Conservation (phyloP, 495 filamentous ascomycete genomes). For the Xeromyces bisporus region DNA sequence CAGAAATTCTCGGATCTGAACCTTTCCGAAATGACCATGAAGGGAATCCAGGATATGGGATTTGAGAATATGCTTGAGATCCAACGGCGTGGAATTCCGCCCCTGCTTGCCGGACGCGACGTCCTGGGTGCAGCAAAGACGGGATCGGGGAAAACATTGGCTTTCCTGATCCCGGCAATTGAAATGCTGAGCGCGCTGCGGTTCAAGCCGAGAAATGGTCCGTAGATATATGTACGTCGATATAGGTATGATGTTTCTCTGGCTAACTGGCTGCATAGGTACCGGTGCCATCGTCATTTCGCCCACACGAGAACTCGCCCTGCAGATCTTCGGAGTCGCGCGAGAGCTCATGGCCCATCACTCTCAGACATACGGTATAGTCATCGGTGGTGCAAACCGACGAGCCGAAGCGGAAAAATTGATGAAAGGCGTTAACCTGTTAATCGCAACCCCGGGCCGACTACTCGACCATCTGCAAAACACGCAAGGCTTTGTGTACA, state of each 20-base stretch:
- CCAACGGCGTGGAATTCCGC: constrained; percentile 74
- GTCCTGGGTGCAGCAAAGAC: constrained; percentile 95
- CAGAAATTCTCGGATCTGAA: constrained; percentile 64
- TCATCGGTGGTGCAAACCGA: constrained; percentile 89
- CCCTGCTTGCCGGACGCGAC: constrained; percentile 75
- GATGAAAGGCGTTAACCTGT: constrained; percentile 78
- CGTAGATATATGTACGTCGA: constrained; percentile 2
- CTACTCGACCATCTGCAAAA: constrained; percentile 91
- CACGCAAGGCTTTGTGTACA: constrained; percentile 80
- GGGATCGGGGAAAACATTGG: constrained; percentile 25
- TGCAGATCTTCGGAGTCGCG: constrained; percentile 93
- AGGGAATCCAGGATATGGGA: constrained; percentile 78
- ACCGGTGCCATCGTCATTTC: constrained; percentile 72
- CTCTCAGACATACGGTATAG: constrained; percentile 87
- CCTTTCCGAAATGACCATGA: constrained; percentile 70
- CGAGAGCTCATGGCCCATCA: constrained; percentile 76
- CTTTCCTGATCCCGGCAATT: constrained; percentile 8
- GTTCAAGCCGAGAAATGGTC: constrained; percentile 66
- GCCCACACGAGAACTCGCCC: constrained; percentile 59
- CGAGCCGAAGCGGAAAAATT: constrained; percentile 89
- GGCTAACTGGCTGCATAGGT: constrained; percentile 20
- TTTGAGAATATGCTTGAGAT: constrained; percentile 96
- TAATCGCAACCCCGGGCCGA: constrained; percentile 86
- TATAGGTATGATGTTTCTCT: not conserved
- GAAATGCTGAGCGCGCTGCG: constrained; percentile 79